A percentile compares a stretch with the other conserved stretches of the same genome.
These are phyloP conservation scores for Penicillium steckii DNA, from an alignment of 495 filamentous ascomycete species.

Conservation along the genomic window DNA sequence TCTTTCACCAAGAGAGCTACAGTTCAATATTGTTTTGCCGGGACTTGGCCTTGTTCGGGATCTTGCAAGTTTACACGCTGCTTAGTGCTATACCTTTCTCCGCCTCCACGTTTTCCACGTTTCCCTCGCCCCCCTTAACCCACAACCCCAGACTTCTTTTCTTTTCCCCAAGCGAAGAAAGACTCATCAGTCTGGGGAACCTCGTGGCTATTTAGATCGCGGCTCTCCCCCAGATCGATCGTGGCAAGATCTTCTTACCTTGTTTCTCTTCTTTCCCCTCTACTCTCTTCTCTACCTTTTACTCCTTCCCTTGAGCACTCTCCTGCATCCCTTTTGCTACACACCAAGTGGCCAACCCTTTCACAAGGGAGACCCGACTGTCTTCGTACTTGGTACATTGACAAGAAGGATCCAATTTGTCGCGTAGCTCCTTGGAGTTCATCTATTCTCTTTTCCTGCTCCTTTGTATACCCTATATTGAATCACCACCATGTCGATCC, in stretches of 20 bases:
- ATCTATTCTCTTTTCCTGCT: neutral
- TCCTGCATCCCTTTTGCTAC: conserved; percentile 1
- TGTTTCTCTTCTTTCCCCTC: conserved; percentile 2
- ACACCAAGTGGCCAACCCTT: neutral
- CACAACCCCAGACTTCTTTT: conserved; percentile 21
- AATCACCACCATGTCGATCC: conserved; percentile 51
- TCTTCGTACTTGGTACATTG: conserved; percentile 12
- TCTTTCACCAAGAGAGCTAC: neutral
- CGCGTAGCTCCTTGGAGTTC: neutral
- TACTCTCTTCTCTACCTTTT: neutral
- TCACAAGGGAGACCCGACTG: conserved; percentile 3
- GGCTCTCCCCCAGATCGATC: conserved; percentile 6
- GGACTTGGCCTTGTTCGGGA: neutral
- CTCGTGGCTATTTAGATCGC: conserved; percentile 25
- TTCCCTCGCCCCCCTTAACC: conserved; percentile 3
- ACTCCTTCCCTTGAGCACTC: neutral
- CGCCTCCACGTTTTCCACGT: conserved; percentile 24
- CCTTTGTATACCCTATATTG: neutral
- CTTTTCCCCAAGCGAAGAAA: conserved; percentile 6
- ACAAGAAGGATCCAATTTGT: conserved; percentile 2
- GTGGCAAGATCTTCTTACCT: conserved; percentile 2
- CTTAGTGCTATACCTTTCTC: conserved; percentile 28
- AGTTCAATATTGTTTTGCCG: conserved; percentile 19
- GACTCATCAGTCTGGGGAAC: conserved; percentile 12
- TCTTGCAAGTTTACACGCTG: neutral